These are phyloP conservation scores for Panicum miliaceum DNA, from an alignment of 176 grass and related monocot species.

Conservation along the genomic window DNA sequence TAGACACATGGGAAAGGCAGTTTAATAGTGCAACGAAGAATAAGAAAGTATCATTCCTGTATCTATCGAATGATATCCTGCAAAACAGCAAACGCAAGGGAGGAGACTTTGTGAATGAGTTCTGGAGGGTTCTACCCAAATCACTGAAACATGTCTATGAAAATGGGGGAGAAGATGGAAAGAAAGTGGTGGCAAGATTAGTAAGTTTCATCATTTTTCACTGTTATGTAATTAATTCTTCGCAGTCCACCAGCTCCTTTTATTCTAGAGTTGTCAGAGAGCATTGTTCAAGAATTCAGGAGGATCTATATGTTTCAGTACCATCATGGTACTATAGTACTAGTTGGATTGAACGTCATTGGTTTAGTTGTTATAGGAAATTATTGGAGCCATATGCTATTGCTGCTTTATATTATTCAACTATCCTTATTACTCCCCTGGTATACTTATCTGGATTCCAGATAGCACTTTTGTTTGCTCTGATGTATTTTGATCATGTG, in stretches of 20 bases:
- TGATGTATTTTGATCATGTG: background rate
- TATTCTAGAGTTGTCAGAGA: background rate
- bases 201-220: slow-evolving; percentile 59
- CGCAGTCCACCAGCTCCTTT: background rate
- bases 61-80: slow-evolving; percentile 97
- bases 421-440: slow-evolving; percentile 14
- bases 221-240: slow-evolving; percentile 33
- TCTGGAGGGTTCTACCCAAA: slow-evolving; percentile 94
- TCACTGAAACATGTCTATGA: slow-evolving; percentile 79
- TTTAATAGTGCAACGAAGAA: slow-evolving; percentile 72
- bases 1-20: slow-evolving; percentile 93
- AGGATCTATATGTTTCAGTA: slow-evolving; percentile 18
- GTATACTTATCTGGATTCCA: background rate
- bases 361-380: slow-evolving; percentile 8
- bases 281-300: background rate
- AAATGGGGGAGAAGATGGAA: slow-evolving; percentile 71
- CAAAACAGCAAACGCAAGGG: slow-evolving; percentile 99
- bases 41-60: slow-evolving; percentile 80
- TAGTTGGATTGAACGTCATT: no score
- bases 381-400: slow-evolving; percentile 22
- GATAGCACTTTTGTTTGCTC: slow-evolving; percentile 30
- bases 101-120: slow-evolving; percentile 91
- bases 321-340: slow-evolving; percentile 11
- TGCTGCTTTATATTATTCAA: slow-evolving; percentile 24
- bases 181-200: slow-evolving; percentile 90